Percentiles rank a stretch among this genome's conserved stretches.
These are phyloP conservation scores for Pontederia paniculata DNA, from an alignment of 176 grass and related monocot species.

Conservation along the genomic window DNA sequence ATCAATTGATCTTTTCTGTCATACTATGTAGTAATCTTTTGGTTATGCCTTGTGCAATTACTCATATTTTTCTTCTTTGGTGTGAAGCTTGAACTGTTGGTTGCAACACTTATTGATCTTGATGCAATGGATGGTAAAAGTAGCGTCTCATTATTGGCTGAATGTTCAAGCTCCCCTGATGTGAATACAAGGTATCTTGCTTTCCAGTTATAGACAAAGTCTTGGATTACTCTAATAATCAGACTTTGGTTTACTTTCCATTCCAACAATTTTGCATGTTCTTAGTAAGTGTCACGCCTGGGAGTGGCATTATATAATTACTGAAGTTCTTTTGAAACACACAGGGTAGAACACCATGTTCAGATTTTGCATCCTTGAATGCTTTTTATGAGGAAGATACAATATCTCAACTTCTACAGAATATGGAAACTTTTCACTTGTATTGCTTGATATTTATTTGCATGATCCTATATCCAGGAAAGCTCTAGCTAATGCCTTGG, in stretches of 20 bases:
- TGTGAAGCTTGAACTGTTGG: constrained; percentile 78
- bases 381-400: no score
- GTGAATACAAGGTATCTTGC: constrained; percentile 73
- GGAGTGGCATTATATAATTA: no score
- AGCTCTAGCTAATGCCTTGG: constrained; percentile 93
- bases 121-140: constrained; percentile 98
- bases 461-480: constrained; percentile 43
- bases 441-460: background rate
- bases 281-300: no score
- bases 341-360: no score
- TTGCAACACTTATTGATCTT: constrained; percentile 88
- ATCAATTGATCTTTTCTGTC: background rate
- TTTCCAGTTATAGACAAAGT: background rate
- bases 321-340: no score
- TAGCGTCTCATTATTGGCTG: constrained; percentile 71
- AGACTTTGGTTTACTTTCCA: no score
- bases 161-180: constrained; percentile 96
- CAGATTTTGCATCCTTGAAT: no score
- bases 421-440: no score
- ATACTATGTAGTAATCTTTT: background rate
- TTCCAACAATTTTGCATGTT: no score
- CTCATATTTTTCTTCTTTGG: constrained; percentile 6
- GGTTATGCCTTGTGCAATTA: background rate
- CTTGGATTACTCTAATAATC: no score
- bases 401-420: no score